phyloP scores from a whole-genome alignment of 2,329 filamentous ascomycete species.

The Grosmannia serpens region DNA sequence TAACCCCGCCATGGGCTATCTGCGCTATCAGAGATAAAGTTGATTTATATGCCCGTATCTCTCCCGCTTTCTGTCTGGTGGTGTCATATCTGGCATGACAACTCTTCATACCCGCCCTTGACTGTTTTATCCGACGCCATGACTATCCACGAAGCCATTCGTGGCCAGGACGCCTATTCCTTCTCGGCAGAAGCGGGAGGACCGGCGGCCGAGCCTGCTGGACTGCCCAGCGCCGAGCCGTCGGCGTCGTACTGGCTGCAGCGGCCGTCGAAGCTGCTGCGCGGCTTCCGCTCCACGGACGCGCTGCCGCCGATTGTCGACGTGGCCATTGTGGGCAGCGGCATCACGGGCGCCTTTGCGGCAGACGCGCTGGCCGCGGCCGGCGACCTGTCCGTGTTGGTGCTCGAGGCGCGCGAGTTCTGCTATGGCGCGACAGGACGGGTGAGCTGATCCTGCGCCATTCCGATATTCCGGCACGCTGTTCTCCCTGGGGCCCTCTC shows the following conservation, averaged over 20 bases:
- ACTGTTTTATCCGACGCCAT: conserved; percentile 3
- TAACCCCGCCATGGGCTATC: neutral
- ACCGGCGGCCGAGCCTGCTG: conserved; percentile 19
- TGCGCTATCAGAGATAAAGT: neutral
- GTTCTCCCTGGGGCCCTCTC: neutral
- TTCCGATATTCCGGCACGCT: neutral
- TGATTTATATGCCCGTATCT: neutral
- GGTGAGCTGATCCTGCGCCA: conserved; percentile 34
- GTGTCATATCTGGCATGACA: neutral
- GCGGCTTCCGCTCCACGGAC: conserved; percentile 56
- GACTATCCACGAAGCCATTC: conserved; percentile 13
- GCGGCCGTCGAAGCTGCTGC: conserved; percentile 50
- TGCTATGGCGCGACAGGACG: conserved; percentile 78
- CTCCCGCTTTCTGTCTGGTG: neutral
- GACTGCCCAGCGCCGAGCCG: conserved; percentile 48
- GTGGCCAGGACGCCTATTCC: conserved; percentile 15
- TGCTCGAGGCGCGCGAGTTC: conserved; percentile 69
- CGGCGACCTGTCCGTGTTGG: conserved; percentile 41
- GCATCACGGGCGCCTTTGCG: conserved; percentile 64
- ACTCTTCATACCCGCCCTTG: neutral
- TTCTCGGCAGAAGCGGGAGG: neutral
- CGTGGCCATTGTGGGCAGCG: conserved; percentile 62
- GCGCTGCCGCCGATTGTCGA: conserved; percentile 52
- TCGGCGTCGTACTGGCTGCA: conserved; percentile 64
- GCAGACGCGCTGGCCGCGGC: conserved; percentile 47